Evolutionary conservation across 1,139 yeast species (phyloP), one percentile per base, ranked within the genome.

Genomic region (Hyphopichia fennica): DNA sequence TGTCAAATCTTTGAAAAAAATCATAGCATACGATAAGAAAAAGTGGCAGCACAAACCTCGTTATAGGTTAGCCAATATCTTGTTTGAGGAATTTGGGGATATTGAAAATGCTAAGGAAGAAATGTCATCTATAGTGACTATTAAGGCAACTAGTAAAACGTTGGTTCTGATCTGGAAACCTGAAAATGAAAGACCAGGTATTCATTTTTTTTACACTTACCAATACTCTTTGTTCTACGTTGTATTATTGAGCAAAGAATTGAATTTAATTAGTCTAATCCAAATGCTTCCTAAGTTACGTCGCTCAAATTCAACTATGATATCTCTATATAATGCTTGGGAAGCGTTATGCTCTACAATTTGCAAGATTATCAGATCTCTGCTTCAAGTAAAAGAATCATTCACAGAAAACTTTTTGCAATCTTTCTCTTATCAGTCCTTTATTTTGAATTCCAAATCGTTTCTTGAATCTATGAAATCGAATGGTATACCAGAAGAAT

Each of bases 111-210:
- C 97, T 0, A 69, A 75, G 40, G 77, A 77, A 13, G 88, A 84
- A 48, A 79, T 93, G 79, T 67, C 78, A 2, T 58, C 72, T 1
- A 69, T 88, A 23, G 77, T 91, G 41, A 76, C 87, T 3, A 61
- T 88, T 40, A 87, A 84, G 50, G 73, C 89, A 8, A 77, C 81
- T 3, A 80, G 82, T 42, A 88, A 91, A 54, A 79, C 84, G 7
- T 73, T 95, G 35, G 81, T 91, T 0, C 87, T 80, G 56, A 87
- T 93, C 42, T 93, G 99, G 99, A 89, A 89, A 54, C 96, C 97
- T 0, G 96, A 90, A 39, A 64, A 73, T 51, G 99, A 95, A 62
- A 67, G 96, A 15, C 95, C 98, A 0, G 99, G 99, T 0, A 88
- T 87, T 52, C 97, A 93, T 61, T 93, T 89, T 57, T 80, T 79